Percentiles rank a stretch among this genome's conserved stretches.
Evolutionary conservation across 306 rosid species (phyloP).

Genomic region (Gastrolobium bilobum): DNA sequence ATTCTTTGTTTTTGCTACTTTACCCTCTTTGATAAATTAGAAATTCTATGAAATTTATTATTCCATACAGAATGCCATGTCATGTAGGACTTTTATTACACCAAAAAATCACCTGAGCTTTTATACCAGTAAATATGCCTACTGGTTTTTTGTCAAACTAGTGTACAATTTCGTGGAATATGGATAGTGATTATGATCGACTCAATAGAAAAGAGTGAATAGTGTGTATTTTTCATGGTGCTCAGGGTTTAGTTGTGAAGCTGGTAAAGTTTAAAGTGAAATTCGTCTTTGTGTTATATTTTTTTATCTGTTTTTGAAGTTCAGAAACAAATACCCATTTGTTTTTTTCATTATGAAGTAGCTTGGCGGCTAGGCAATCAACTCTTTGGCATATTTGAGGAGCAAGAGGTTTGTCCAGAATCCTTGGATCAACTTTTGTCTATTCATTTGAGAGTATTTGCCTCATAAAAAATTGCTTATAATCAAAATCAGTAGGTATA

Average conservation of each 20-base stretch:
- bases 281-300: conserved; percentile 19
- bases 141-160: neutral
- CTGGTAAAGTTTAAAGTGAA: conserved; percentile 16
- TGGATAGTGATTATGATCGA: too few relatives aligned
- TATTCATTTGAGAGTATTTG: neutral
- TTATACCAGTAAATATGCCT: conserved; percentile 3
- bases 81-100: conserved; percentile 17
- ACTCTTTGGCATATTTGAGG: neutral
- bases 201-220: too few relatives aligned
- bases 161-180: neutral
- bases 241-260: conserved; percentile 18
- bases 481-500: too few relatives aligned
- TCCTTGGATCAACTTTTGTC: neutral
- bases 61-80: neutral
- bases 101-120: neutral
- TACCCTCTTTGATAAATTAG: conserved; percentile 6
- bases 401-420: neutral
- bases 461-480: too few relatives aligned
- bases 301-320: conserved; percentile 20
- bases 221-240: neutral
- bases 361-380: conserved; percentile 6
- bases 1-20: conserved; percentile 11
- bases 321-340: conserved; percentile 17
- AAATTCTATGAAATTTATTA: conserved; percentile 13
- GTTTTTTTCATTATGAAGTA: conserved; percentile 4